A percentile compares a stretch with the other conserved stretches of the same genome.
phyloP scores from a whole-genome alignment of 2,329 filamentous ascomycete species.

The Fusarium concolor region DNA sequence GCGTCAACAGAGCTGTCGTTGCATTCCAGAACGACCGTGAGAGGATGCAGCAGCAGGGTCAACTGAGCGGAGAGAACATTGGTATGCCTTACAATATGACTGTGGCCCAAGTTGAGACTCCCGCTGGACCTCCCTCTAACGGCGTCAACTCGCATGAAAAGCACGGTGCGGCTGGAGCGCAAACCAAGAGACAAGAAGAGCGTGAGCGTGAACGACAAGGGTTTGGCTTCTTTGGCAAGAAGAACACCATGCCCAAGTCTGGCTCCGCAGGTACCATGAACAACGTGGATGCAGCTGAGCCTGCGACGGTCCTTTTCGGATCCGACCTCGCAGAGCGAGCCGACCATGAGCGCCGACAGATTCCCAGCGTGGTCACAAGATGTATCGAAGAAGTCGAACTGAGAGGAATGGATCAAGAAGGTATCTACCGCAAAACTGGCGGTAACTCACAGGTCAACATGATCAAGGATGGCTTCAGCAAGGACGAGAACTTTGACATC shows the following conservation, averaged over 20 bases:
- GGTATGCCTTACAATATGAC: slow-evolving; percentile 79
- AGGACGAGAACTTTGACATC: slow-evolving; percentile 87
- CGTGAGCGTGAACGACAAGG: slow-evolving; percentile 63
- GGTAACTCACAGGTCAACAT: slow-evolving; percentile 90
- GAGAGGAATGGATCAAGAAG: slow-evolving; percentile 96
- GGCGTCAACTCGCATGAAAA: slow-evolving; percentile 40
- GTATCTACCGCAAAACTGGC: slow-evolving; percentile 97
- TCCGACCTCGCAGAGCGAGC: slow-evolving; percentile 88
- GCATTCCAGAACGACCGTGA: slow-evolving; percentile 74
- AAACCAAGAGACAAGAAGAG: slow-evolving; percentile 46
- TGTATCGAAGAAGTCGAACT: slow-evolving; percentile 98
- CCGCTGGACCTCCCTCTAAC: slow-evolving; percentile 50
- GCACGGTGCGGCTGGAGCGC: slow-evolving; percentile 39
- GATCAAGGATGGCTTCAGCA: slow-evolving; percentile 93
- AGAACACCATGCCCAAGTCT: slow-evolving; percentile 64
- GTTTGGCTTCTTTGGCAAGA: slow-evolving; percentile 78
- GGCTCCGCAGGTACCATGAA: slow-evolving; percentile 58
- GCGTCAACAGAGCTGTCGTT: slow-evolving; percentile 90
- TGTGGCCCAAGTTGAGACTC: slow-evolving; percentile 64
- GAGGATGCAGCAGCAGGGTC: slow-evolving; percentile 61
- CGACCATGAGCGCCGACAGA: slow-evolving; percentile 88
- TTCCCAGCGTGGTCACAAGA: slow-evolving; percentile 89
- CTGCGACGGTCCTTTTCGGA: slow-evolving; percentile 78
- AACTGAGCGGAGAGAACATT: slow-evolving; percentile 71
- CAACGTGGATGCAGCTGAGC: slow-evolving; percentile 60